Base-by-base conservation (phyloP, 371 early-diverging fungal genomes). In the Umbelopsis sp. region DNA sequence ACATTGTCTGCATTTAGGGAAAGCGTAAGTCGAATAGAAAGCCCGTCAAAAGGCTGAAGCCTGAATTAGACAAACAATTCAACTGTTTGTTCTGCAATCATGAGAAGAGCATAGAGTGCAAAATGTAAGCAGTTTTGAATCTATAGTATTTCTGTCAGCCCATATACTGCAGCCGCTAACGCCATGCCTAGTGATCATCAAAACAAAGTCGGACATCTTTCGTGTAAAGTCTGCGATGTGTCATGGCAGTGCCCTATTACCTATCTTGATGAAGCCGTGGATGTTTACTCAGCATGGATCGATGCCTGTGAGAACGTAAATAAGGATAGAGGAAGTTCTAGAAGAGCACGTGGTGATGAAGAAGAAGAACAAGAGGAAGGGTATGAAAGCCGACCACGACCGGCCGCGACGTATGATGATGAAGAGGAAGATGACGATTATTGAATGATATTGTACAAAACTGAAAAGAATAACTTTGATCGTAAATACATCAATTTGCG, bases 61-160 rank as follows among this genome's bases (percentile, higher is more conserved):
- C 81, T 14, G 89, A 81, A 66, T 88, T 96, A 44, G 94, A 93
- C 71, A 91, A 86, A 53, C 85, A 86, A 62, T 96, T 97, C 74
- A 86, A 89, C 72, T 97, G 97, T 68, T 82, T 93, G n/a, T 95
- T 92, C 72, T 97, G 96, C 84, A 93, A 92, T 72, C 96, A 97
- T 74, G 95, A 96, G 69, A 87, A 89, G 71, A 87, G 91, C 29
- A 88, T 96, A 57, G 86, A 87, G 46, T 84, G 86, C 70, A 92
- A 91, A 79, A 78, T 94, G 93, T 92, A 87, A 83, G 81, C 53
- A 24, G 57, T 32, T n/a, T 63, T 9, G 1, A 10, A 18, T n/a
- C 12, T 29, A 29, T 37, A 8, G 3, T 20, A 14, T 50, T 11
- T 20, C 29, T 44, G 22, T 44, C 32, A 29, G 2, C 29, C 51